These are phyloP conservation scores for Citrus glauca DNA, from an alignment of 345 rosid genomes.

Conservation along the genomic window DNA sequence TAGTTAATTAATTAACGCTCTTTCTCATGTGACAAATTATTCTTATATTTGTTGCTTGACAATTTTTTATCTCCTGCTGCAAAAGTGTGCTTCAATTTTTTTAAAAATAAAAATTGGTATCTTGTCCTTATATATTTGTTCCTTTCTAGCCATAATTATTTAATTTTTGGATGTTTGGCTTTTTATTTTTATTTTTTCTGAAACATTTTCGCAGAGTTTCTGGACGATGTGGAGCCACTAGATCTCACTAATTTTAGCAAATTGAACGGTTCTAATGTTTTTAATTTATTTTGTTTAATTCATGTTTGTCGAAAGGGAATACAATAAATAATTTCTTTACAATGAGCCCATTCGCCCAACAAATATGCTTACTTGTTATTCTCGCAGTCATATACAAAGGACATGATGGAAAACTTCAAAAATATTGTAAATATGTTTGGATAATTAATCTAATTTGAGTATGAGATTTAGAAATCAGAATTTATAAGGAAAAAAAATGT, in stretches of 20 bases:
- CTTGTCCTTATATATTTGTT: neutral
- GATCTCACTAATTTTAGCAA: neutral
- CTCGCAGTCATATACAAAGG: neutral
- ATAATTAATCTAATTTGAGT: neutral
- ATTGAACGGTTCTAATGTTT: neutral
- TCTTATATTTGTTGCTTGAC: neutral
- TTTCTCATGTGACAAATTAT: neutral
- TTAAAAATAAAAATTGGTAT: neutral
- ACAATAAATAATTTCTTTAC: neutral
- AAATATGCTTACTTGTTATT: neutral
- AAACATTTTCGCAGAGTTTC: neutral
- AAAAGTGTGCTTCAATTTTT: neutral
- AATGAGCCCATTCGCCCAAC: neutral
- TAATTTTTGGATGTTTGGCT: neutral
- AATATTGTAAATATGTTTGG: neutral
- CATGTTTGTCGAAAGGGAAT: neutral
- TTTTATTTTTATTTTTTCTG: too few relatives aligned
- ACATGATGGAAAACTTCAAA: too few relatives aligned
- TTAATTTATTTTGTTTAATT: too few relatives aligned
- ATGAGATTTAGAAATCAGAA: neutral
- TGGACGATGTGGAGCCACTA: neutral
- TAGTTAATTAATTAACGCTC: neutral
- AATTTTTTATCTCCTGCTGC: neutral
- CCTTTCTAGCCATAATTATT: neutral
- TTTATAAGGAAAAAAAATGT: too few relatives aligned